Conservation (phyloP, 768 basidiomycete species). For the Serendipita sp. region DNA sequence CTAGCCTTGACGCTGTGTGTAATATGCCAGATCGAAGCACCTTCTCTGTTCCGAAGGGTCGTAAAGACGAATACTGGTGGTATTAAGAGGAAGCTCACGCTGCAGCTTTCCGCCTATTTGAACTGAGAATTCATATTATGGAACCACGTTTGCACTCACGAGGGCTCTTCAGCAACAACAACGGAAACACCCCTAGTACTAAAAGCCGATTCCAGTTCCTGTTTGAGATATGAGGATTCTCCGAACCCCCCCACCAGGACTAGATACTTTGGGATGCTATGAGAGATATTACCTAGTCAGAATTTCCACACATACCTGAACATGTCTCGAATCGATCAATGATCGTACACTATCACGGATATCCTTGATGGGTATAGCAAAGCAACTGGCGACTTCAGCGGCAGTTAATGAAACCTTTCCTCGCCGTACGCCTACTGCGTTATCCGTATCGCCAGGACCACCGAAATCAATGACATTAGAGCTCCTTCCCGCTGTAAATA, state of each 20-base stretch:
- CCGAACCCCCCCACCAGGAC: conserved; percentile 6
- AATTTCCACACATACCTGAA: neutral
- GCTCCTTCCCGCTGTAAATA: neutral
- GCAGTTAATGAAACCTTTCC: neutral
- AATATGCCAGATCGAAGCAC: neutral
- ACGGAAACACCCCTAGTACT: neutral
- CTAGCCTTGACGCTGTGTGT: neutral
- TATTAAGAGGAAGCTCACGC: conserved; percentile 2
- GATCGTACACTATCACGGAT: neutral
- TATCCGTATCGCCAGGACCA: conserved; percentile 4
- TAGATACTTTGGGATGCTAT: neutral
- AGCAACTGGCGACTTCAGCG: neutral
- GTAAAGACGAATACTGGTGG: neutral
- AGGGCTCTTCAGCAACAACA: neutral
- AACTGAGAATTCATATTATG: neutral
- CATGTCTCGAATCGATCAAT: too few species aligned
- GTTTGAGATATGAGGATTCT: neutral
- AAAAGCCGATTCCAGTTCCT: neutral
- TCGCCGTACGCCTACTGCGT: neutral
- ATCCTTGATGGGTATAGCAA: neutral
- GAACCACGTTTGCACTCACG: neutral
- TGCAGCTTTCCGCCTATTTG: neutral
- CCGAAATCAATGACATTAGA: conserved; percentile 3
- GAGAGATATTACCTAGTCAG: neutral
- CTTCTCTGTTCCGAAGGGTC: neutral